Percentiles rank a stretch among this genome's conserved stretches.
Conservation (phyloP, 306 rosid species). For the Casuarina cunninghamiana region DNA sequence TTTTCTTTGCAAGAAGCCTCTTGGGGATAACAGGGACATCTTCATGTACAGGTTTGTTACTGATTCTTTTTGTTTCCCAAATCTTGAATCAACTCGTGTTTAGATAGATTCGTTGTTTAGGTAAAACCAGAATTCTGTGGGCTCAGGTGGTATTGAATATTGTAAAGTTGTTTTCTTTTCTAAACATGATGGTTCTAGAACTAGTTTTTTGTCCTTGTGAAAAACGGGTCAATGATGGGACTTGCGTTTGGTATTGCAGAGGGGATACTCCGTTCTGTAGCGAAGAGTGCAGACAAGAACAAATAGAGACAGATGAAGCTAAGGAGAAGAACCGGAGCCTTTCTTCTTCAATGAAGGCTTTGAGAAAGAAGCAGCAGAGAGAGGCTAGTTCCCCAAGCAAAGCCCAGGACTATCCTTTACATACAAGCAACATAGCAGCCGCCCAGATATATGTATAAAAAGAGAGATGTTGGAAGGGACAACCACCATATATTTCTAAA, state of each 20-base stretch:
- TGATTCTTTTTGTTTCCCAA: not conserved
- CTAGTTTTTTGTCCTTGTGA: not conserved
- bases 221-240: constrained; percentile 1
- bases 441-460: constrained; percentile 40
- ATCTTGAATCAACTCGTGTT: too few relatives aligned
- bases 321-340: constrained; percentile 66
- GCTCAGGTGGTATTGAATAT: not conserved
- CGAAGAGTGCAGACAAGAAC: constrained; percentile 85
- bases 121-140: not conserved
- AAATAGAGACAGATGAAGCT: constrained; percentile 70
- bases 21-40: constrained; percentile 67
- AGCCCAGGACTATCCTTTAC: constrained; percentile 49
- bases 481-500: not conserved
- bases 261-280: constrained; percentile 96
- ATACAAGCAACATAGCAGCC: constrained; percentile 76
- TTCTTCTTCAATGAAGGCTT: constrained; percentile 66
- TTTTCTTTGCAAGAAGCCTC: constrained; percentile 71
- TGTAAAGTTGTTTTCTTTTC: not conserved
- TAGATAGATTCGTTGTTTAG: not conserved
- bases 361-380: constrained; percentile 70
- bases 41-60: constrained; percentile 85
- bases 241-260: constrained; percentile 39
- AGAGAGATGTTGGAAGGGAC: not conserved
- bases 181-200: not conserved
- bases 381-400: constrained; percentile 61